phyloP scores from a whole-genome alignment of 306 rosid species.

The Echinosophora koreensis region DNA sequence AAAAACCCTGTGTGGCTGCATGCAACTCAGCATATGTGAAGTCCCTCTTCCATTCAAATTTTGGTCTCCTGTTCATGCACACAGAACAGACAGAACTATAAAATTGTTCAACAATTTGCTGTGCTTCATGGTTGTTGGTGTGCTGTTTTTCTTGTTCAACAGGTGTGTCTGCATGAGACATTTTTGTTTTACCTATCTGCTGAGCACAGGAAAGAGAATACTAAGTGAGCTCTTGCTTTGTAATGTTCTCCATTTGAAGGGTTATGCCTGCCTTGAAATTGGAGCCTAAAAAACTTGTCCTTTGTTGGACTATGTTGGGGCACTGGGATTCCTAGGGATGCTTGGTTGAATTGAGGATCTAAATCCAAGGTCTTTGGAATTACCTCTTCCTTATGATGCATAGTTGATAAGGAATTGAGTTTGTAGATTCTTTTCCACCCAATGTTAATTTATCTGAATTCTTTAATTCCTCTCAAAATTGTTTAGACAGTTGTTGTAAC shows the following conservation, averaged over 20 bases:
- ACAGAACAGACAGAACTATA: slow-evolving; percentile 51
- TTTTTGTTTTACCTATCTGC: slow-evolving; percentile 33
- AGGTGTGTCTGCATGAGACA: slow-evolving; percentile 10
- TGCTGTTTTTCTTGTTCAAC: slow-evolving; percentile 30
- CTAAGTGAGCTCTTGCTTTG: slow-evolving; percentile 37
- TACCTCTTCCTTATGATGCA: not conserved
- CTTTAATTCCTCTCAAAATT: not conserved
- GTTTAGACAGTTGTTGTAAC: not conserved
- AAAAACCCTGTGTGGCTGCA: slow-evolving; percentile 65
- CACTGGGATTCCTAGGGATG: slow-evolving; percentile 12
- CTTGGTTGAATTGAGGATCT: slow-evolving; percentile 8
- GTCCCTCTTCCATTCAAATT: slow-evolving; percentile 56
- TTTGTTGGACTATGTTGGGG: slow-evolving; percentile 27
- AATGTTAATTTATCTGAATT: not conserved
- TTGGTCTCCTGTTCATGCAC: slow-evolving; percentile 71
- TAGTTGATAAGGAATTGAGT: slow-evolving; percentile 2
- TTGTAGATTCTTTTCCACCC: not conserved
- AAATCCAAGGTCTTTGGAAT: not conserved
- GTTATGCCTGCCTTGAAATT: slow-evolving; percentile 32
- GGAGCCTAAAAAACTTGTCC: slow-evolving; percentile 5
- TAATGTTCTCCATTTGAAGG: slow-evolving; percentile 30
- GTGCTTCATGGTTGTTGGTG: slow-evolving; percentile 10
- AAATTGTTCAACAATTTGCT: slow-evolving; percentile 42
- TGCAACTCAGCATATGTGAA: slow-evolving; percentile 68
- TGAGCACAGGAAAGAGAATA: slow-evolving; percentile 33